phyloP scores from a whole-genome alignment of 805 yeast species.

The Wickerhamiella vanderwaltii region DNA sequence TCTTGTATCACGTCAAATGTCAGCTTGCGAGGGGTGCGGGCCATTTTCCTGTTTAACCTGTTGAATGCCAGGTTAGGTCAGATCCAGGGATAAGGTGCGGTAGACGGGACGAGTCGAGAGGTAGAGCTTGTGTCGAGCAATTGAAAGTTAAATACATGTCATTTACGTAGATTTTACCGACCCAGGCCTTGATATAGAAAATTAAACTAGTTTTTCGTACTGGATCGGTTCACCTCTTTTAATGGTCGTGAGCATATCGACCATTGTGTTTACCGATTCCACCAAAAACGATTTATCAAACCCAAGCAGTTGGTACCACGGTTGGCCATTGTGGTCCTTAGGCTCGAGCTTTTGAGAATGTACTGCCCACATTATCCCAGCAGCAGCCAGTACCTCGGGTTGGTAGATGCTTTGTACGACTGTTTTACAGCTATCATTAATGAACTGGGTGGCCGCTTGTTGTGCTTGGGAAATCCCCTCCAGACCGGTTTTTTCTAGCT shows the following conservation, averaged over 20 bases:
- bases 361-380: constrained; percentile 30
- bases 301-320: constrained; percentile 16
- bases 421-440: constrained; percentile 32
- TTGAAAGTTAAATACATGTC: too few species aligned
- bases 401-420: constrained; percentile 26
- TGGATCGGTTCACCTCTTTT: neutral
- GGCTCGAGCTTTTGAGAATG: constrained; percentile 8
- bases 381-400: constrained; percentile 29
- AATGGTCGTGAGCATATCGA: constrained; percentile 16
- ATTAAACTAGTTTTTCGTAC: too few species aligned
- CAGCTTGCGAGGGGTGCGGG: constrained; percentile 9
- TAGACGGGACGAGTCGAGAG: too few species aligned
- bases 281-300: constrained; percentile 14
- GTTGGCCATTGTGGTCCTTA: constrained; percentile 13
- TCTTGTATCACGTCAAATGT: constrained; percentile 2
- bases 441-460: constrained; percentile 20
- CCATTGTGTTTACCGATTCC: constrained; percentile 19
- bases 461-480: neutral
- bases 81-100: too few species aligned
- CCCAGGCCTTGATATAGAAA: too few species aligned
- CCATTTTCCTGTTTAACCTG: too few species aligned
- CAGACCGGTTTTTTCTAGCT: neutral
- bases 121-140: too few species aligned
- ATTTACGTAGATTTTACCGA: too few species aligned
- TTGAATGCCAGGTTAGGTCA: too few species aligned